These are phyloP conservation scores for Adansonia digitata DNA, from an alignment of 345 rosid species.

Conservation along the genomic window DNA sequence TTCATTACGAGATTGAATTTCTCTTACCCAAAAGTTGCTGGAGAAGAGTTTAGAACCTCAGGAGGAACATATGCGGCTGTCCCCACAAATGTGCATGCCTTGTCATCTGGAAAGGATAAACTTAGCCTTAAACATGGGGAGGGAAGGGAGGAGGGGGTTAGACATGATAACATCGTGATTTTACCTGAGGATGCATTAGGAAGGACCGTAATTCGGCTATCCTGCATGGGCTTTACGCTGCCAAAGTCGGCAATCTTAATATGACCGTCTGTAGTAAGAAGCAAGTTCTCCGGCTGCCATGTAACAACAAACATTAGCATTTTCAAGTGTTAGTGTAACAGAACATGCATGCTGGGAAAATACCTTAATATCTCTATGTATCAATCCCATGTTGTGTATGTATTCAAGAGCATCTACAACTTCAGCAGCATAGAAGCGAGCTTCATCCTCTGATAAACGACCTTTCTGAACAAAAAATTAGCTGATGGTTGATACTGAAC, in stretches of 20 bases:
- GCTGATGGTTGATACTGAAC: constrained; percentile 2
- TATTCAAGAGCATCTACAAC: constrained; percentile 97
- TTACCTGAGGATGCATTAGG: constrained; percentile 94
- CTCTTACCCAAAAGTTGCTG: constrained; percentile 90
- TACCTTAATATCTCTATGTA: constrained; percentile 99
- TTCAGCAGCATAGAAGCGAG: constrained; percentile 86
- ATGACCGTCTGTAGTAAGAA: constrained; percentile 80
- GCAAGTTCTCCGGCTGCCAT: constrained; percentile 94
- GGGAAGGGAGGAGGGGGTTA: background rate
- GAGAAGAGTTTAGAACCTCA: constrained; percentile 97
- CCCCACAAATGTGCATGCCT: constrained; percentile 93
- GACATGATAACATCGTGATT: constrained; percentile 10
- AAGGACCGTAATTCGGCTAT: constrained; percentile 79
- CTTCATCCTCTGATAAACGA: constrained; percentile 76
- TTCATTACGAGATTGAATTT: constrained; percentile 3
- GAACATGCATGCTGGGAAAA: constrained; percentile 6
- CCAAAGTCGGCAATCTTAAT: constrained; percentile 99
- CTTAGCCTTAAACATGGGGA: constrained; percentile 6
- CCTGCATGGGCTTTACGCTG: constrained; percentile 97
- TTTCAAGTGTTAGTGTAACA: constrained; percentile 6
- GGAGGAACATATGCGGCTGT: constrained; percentile 99
- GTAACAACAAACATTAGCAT: constrained; percentile 22
- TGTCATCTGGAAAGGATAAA: constrained; percentile 57
- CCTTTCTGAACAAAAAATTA: constrained; percentile 55
- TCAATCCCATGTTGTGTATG: constrained; percentile 81